Conservation (phyloP, 805 yeast genomes). For the Yarrowia divulgata region DNA sequence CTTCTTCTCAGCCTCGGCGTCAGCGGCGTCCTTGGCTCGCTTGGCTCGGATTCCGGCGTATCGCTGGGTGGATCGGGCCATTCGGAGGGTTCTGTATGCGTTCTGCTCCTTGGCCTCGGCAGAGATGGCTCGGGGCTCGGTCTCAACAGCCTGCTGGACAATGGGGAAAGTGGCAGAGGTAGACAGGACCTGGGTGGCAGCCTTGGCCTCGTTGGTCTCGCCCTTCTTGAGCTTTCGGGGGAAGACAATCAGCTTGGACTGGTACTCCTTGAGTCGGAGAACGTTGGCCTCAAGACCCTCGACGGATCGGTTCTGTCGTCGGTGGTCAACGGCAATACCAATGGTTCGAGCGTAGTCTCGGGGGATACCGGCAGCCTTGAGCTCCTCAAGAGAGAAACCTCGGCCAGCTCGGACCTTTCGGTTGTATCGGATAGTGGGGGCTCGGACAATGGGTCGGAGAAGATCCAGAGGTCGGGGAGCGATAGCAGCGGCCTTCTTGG, state of each 20-base stretch:
- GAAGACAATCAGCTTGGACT: slow-evolving; percentile 93
- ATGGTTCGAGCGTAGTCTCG: slow-evolving; percentile 96
- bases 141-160: slow-evolving; percentile 74
- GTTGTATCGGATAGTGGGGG: slow-evolving; percentile 99
- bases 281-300: slow-evolving; percentile 96
- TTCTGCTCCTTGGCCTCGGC: slow-evolving; percentile 68
- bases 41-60: slow-evolving; percentile 96
- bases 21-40: slow-evolving; percentile 97
- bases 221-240: slow-evolving; percentile 75
- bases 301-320: slow-evolving; percentile 97
- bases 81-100: slow-evolving; percentile 95
- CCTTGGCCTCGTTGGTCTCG: slow-evolving; percentile 61
- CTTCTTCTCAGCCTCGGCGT: slow-evolving; percentile 99
- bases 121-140: slow-evolving; percentile 85
- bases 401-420: slow-evolving; percentile 99
- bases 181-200: slow-evolving; percentile 74
- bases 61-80: slow-evolving; percentile 93
- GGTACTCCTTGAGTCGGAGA: slow-evolving; percentile 95
- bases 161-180: slow-evolving; percentile 87
- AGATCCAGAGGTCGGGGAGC: slow-evolving; percentile 98
- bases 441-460: slow-evolving; percentile 97
- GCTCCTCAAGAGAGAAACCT: slow-evolving; percentile 98
- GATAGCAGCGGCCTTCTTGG: slow-evolving; percentile 87
- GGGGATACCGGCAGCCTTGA: slow-evolving; percentile 95
- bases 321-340: slow-evolving; percentile 99